Percentiles rank a stretch among this genome's conserved stretches.
Evolutionary conservation across 495 filamentous ascomycete genomes (phyloP).

Genomic region (Thozetella sp.): DNA sequence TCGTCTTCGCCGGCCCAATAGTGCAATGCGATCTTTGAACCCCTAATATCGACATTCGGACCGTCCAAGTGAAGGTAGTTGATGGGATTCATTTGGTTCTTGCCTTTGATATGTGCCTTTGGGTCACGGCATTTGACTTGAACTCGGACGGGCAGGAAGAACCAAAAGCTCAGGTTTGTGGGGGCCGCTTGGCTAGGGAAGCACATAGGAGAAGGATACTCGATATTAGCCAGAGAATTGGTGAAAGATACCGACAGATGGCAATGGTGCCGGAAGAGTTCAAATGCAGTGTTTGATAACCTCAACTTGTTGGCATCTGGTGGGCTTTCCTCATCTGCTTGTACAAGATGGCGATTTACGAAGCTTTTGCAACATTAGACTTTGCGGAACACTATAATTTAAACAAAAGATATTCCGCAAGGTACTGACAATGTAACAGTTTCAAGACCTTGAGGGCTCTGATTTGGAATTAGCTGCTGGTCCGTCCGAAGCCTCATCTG

Average conservation of each 20-base stretch:
- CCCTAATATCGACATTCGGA: neutral
- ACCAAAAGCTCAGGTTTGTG: neutral
- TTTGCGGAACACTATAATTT: neutral
- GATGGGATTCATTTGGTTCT: neutral
- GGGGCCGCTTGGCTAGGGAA: neutral
- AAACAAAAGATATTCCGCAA: neutral
- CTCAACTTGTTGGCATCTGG: neutral
- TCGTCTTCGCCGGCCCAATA: neutral
- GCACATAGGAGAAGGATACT: neutral
- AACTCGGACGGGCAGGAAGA: neutral
- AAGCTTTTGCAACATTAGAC: neutral
- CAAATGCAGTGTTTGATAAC: neutral
- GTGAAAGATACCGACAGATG: neutral
- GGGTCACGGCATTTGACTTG: neutral
- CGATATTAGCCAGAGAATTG: neutral
- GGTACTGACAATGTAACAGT: neutral
- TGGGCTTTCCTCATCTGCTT: neutral
- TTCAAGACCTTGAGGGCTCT: neutral
- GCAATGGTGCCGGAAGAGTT: neutral
- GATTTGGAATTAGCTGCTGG: neutral
- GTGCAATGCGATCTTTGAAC: neutral
- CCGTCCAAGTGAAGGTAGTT: neutral
- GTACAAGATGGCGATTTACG: neutral
- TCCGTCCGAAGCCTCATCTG: neutral
- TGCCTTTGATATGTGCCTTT: neutral